Conservation (phyloP, 2,329 filamentous ascomycete species). For the Zasmidium cellare region DNA sequence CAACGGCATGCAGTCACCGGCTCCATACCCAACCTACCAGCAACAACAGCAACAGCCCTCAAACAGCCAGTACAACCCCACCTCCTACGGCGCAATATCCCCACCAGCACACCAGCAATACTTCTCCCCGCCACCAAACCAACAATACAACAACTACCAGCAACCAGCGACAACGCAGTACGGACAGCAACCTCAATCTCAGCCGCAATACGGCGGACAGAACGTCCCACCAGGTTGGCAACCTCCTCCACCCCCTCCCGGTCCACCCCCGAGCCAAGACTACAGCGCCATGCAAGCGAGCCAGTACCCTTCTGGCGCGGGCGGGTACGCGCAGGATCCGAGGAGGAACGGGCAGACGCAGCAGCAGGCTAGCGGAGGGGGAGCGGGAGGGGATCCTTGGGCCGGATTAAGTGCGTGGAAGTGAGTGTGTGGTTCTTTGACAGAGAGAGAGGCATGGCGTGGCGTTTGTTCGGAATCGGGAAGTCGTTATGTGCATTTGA, state of each 20-base stretch:
- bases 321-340: conserved; percentile 55
- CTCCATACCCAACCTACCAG: conserved; percentile 27
- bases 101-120: conserved; percentile 60
- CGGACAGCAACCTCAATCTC: conserved; percentile 61
- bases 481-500: neutral
- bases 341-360: conserved; percentile 44
- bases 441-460: conserved; percentile 7
- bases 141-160: conserved; percentile 42
- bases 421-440: conserved; percentile 42
- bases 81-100: conserved; percentile 46
- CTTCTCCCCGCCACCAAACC: conserved; percentile 49
- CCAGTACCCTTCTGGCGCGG: conserved; percentile 50
- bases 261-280: conserved; percentile 58
- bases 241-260: conserved; percentile 66
- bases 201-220: conserved; percentile 27
- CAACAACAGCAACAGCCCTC: conserved; percentile 16
- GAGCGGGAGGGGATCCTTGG: conserved; percentile 70
- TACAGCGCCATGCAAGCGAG: conserved; percentile 45
- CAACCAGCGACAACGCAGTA: conserved; percentile 54
- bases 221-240: conserved; percentile 64
- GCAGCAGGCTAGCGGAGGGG: conserved; percentile 40
- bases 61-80: conserved; percentile 45
- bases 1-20: conserved; percentile 31
- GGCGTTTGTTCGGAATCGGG: neutral
- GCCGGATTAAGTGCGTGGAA: conserved; percentile 71